Base-by-base conservation (phyloP, 352 stramenopile genomes). In the Paralagenidium karlingii region DNA sequence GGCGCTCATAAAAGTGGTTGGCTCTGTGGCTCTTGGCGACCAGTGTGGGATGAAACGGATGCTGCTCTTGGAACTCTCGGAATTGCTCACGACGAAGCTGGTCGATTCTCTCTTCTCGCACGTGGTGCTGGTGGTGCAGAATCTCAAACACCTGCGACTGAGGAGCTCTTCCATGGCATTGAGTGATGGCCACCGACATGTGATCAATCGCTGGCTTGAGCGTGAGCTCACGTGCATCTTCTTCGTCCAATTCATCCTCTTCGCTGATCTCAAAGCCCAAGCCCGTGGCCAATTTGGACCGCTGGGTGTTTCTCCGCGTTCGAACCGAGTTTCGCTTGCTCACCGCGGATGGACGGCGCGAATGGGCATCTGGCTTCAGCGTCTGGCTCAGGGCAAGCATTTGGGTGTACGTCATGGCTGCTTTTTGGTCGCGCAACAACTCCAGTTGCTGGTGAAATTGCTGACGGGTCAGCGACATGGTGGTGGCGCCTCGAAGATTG, bases 101-200 rank as follows among this genome's bases (percentile, higher is more conserved):
- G 37, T 68, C 53, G 20, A 74, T 74, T 15, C 63, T 62, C 20
- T 75, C 55, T 36, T 20, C 16, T 3, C 22, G 30, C 10, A 64
- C 55, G 43, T 89, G 86, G 42, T 83, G 70, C 18, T 78, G 60
- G 25, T 71, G 79, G 43, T 86, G 78, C 48, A 84, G 68, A 24
- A 65, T 60, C 8, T 68, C 29, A 38, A 85, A 86, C 11, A 89
- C 68, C 42, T 70, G 82, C 21, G 68, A 53, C 1, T 54, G 51
- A n/a, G 75, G 43, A 6, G 55, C 55, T 8, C 73, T 68, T 2
- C 68, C 68, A 34, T 85, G 66, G 26, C 83, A 82, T 12, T 55
- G 68, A 6, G 59, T 68, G 24, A 85, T 71, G 33, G 46, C 43
- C 29, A 53, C 55, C 13, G 75, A 89, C 38, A 82, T 82, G 46